Evolutionary conservation across 2,329 filamentous ascomycete genomes (phyloP).

Genomic region (Apiospora saccharicola): DNA sequence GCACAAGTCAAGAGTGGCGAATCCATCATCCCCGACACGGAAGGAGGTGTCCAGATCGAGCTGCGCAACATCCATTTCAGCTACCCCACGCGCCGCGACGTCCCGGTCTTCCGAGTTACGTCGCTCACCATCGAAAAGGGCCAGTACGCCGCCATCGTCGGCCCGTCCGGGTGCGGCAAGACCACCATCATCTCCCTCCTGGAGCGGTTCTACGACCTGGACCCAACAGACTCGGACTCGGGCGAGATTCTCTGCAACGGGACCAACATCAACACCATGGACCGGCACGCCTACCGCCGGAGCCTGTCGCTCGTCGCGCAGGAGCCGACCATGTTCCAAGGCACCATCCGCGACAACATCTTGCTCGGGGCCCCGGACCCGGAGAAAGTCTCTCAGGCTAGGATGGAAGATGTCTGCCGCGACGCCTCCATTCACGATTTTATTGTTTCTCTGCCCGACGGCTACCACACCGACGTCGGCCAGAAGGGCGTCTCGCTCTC

Average conservation of each 20-base stretch:
- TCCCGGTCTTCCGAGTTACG: constrained; percentile 52
- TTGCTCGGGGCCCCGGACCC: constrained; percentile 61
- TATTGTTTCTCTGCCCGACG: constrained; percentile 47
- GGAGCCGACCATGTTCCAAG: constrained; percentile 73
- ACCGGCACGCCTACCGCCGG: constrained; percentile 63
- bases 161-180: constrained; percentile 66
- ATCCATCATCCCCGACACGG: constrained; percentile 43
- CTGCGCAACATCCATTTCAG: constrained; percentile 66
- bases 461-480: constrained; percentile 41
- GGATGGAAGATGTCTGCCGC: constrained; percentile 61
- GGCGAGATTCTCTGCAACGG: constrained; percentile 65
- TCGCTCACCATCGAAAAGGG: constrained; percentile 53
- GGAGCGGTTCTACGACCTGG: constrained; percentile 60
- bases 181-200: constrained; percentile 65
- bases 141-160: constrained; percentile 62
- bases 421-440: constrained; percentile 51
- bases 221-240: constrained; percentile 43
- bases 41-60: constrained; percentile 44
- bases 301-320: constrained; percentile 74
- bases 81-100: constrained; percentile 60
- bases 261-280: constrained; percentile 49
- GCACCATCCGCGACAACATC: constrained; percentile 69
- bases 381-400: constrained; percentile 55
- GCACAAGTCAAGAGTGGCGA: constrained; percentile 58
- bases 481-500: constrained; percentile 50